These are phyloP conservation scores for Boletus reticulatus DNA, from an alignment of 768 basidiomycete species.

Conservation along the genomic window DNA sequence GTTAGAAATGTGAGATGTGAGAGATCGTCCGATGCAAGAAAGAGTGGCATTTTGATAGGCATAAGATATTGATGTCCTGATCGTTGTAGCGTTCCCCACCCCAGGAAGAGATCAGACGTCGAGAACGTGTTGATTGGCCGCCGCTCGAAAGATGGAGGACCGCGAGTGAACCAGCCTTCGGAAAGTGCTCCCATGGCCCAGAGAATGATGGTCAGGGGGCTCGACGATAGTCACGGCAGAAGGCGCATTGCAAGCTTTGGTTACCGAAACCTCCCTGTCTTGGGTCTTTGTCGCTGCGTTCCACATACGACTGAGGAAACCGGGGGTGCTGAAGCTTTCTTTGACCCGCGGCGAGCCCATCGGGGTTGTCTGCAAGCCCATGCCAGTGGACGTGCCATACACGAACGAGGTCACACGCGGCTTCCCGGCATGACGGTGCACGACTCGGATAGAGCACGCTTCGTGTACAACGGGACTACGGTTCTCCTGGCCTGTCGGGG, in stretches of 20 bases:
- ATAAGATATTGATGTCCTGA: conserved; percentile 22
- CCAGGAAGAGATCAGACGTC: conserved; percentile 23
- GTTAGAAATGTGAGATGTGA: conserved; percentile 30
- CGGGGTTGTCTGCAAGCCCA: conserved; percentile 12
- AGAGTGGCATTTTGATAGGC: conserved; percentile 21
- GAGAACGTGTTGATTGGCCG: conserved; percentile 23
- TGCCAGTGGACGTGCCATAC: conserved; percentile 19
- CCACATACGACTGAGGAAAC: conserved; percentile 75
- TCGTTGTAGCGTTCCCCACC: conserved; percentile 8
- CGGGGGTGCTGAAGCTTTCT: conserved; percentile 42
- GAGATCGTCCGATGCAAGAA: conserved; percentile 18
- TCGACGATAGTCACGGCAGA: conserved; percentile 27
- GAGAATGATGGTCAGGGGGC: conserved; percentile 22
- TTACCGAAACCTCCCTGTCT: conserved; percentile 25
- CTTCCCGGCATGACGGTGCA: conserved; percentile 24
- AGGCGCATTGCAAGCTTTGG: conserved; percentile 10
- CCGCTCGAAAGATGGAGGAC: conserved; percentile 41
- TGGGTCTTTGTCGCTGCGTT: conserved; percentile 52
- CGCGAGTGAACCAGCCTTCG: conserved; percentile 44
- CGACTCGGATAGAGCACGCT: conserved; percentile 25
- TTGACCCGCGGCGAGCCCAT: conserved; percentile 24
- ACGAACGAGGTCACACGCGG: conserved; percentile 30
- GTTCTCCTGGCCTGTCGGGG: conserved; percentile 17
- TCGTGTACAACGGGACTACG: conserved; percentile 13
- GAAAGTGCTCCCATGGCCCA: conserved; percentile 33